Evolutionary conservation across 345 rosid genomes (phyloP), one percentile per base, ranked within the genome.

Genomic region (Gossypium australe): DNA sequence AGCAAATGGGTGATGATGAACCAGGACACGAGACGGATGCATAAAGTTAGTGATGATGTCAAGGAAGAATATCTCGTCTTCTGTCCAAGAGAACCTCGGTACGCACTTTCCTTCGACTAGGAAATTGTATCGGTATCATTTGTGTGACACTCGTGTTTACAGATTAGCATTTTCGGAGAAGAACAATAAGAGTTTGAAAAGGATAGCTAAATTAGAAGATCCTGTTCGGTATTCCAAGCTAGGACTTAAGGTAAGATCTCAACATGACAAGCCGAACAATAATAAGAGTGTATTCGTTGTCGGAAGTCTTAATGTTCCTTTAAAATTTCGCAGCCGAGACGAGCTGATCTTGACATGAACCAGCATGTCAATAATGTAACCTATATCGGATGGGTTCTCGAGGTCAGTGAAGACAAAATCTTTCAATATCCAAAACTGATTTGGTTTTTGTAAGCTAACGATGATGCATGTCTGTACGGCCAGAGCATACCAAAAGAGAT

Each of bases 1-100:
- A 95, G 97, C 77, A 93, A 95, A 84, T 95, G 99, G 98, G 96
- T 95, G 78, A 95, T 95, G 99, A 95, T 95, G 98, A 95, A 93
- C 77, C 88, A 90, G 78, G 92, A 93, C 75, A 95, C 96, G 20
- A 89, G 99, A 72, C 91, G 94, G 72, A 96, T 95, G 58, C 96
- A 93, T 76, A 90, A 92, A 86, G 93, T 93, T 63, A 83, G 77
- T 4, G 98, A 95, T 80, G 97, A 93, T 17, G 94, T 95, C 78
- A 87, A 93, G 27, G 94, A 89, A 34, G 98, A 95, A 85, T 85
- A 84, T 77, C 83, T 90, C 63, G 86, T 86, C 47, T 91, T 83
- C 81, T 91, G 92, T 83, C 98, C 98, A 12, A 78, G 70, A 73
- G 91, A 90, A 81, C 89, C 78, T 51, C 93, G 92, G 99, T 90